phyloP scores from a whole-genome alignment of 1,139 yeast species.

The Yamadazyma sp. region DNA sequence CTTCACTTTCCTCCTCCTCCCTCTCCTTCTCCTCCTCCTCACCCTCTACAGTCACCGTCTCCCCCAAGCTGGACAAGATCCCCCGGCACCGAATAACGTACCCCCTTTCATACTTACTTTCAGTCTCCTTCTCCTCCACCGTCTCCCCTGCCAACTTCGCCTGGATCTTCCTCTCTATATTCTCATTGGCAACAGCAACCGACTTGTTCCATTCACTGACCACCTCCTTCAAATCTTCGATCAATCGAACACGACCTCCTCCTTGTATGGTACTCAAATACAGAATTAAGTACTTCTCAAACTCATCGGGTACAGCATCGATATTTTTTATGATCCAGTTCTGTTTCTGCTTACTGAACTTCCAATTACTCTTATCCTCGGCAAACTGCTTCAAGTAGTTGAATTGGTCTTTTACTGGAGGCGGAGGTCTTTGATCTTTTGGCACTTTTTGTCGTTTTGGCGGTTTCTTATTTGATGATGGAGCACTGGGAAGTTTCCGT shows the following conservation, averaged over 20 bases:
- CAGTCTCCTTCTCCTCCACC: slow-evolving; percentile 19
- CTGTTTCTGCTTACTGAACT: slow-evolving; percentile 91
- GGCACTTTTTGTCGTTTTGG: slow-evolving; percentile 78
- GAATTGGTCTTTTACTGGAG: slow-evolving; percentile 81
- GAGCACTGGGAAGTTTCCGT: slow-evolving; percentile 25
- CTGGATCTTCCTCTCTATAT: slow-evolving; percentile 36
- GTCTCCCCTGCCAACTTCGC: slow-evolving; percentile 29
- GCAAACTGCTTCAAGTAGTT: slow-evolving; percentile 68
- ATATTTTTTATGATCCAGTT: slow-evolving; percentile 85
- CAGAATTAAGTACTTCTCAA: slow-evolving; percentile 51
- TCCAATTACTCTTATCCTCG: slow-evolving; percentile 70
- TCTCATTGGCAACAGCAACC: slow-evolving; percentile 41
- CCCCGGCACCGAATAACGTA: slow-evolving; percentile 48
- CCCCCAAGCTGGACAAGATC: slow-evolving; percentile 36
- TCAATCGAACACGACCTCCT: slow-evolving; percentile 61
- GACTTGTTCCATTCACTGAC: slow-evolving; percentile 58
- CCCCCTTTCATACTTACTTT: slow-evolving; percentile 26
- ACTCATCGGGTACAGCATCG: slow-evolving; percentile 53
- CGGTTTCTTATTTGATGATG: slow-evolving; percentile 45
- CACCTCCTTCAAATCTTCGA: slow-evolving; percentile 49
- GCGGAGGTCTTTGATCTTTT: slow-evolving; percentile 68
- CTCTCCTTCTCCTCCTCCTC: slow-evolving; percentile 28
- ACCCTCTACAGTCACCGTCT: slow-evolving; percentile 35
- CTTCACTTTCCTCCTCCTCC: slow-evolving; percentile 26
- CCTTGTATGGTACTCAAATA: slow-evolving; percentile 77